Percentiles rank a stretch among this genome's conserved stretches.
Evolutionary conservation across 2,329 filamentous ascomycete genomes (phyloP).

Genomic region (Pseudocercospora eumusae): DNA sequence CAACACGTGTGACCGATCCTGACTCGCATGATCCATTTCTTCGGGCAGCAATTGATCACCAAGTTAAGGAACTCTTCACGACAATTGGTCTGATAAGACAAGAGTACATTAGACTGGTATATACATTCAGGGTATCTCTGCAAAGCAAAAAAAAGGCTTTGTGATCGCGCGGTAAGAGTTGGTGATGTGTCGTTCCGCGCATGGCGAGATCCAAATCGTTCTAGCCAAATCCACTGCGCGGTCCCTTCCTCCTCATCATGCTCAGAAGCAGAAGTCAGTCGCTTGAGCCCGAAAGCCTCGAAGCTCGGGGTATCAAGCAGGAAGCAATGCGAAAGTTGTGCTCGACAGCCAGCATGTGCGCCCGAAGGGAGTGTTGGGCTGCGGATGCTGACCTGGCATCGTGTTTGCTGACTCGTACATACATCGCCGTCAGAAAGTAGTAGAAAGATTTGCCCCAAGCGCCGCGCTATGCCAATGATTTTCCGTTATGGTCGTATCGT

Average conservation of each 20-base stretch:
- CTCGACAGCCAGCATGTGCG: not conserved
- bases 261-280: not conserved
- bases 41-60: conserved; percentile 5
- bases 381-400: not conserved
- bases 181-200: conserved; percentile 1
- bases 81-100: conserved; percentile 2
- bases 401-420: not conserved
- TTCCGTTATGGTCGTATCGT: conserved; percentile 7
- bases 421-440: not conserved
- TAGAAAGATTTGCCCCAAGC: not conserved
- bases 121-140: conserved; percentile 10
- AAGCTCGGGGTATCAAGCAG: conserved; percentile 2
- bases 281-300: conserved; percentile 6
- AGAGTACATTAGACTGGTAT: conserved; percentile 9
- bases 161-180: not conserved
- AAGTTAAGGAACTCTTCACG: not conserved
- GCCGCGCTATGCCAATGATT: conserved; percentile 3
- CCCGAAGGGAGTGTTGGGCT: not conserved
- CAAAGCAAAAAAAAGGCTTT: not conserved
- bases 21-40: conserved; percentile 1
- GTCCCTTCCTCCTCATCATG: not conserved
- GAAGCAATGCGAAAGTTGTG: not conserved
- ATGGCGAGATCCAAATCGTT: conserved; percentile 1
- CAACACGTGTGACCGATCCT: not conserved
- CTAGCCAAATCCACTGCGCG: not conserved